Evolutionary conservation across 108 stramenopile genomes (phyloP).

Genomic region (Skeletonema grethae): DNA sequence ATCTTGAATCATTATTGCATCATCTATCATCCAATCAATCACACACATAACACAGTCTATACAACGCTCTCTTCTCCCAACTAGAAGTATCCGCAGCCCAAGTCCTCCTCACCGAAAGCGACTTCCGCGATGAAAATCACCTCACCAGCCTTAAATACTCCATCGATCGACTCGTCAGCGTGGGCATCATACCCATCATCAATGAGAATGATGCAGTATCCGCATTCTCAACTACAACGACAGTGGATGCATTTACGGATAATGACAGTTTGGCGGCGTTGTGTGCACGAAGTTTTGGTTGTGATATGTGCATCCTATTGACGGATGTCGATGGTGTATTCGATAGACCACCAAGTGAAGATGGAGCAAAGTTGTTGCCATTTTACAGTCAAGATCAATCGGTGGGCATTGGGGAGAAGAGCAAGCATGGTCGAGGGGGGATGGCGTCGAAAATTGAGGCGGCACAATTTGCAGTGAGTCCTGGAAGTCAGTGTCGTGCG

Average conservation of each 20-base stretch:
- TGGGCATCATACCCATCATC: constrained; percentile 95
- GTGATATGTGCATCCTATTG: constrained; percentile 85
- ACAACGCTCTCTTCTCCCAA: constrained; percentile 86
- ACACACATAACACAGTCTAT: constrained; percentile 46
- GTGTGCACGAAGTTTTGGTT: constrained; percentile 83
- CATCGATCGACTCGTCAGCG: constrained; percentile 79
- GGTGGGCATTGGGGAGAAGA: constrained; percentile 89
- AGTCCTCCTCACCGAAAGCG: constrained; percentile 88
- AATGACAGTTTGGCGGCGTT: constrained; percentile 95
- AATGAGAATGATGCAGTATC: constrained; percentile 98
- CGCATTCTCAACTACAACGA: constrained; percentile 83
- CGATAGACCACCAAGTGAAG: constrained; percentile 82
- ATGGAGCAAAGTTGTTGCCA: constrained; percentile 73
- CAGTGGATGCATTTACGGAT: constrained; percentile 90
- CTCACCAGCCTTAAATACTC: constrained; percentile 81
- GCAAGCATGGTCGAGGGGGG: constrained; percentile 88
- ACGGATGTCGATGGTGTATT: constrained; percentile 97
- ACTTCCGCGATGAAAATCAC: constrained; percentile 78
- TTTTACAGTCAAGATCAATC: constrained; percentile 58
- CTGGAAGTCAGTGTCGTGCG: constrained; percentile 71
- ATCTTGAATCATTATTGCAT: background rate
- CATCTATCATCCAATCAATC: background rate
- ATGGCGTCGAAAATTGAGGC: constrained; percentile 94
- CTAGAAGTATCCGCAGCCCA: constrained; percentile 87
- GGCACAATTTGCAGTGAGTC: constrained; percentile 75